Percentiles rank a stretch among this genome's conserved stretches.
phyloP scores from a whole-genome alignment of 306 rosid genomes.

The Cucumis sativus region Cucumber_9930_V3 NC_026660.2:28887501-28888000 shows the following conservation, averaged over 20 bases:
- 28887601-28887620: not conserved
- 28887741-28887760: conserved; percentile 33
- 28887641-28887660: conserved; percentile 22
- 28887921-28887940: conserved; percentile 18
- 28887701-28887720: conserved; percentile 10
- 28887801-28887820: conserved; percentile 20
- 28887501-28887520: conserved; percentile 14
- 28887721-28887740: conserved; percentile 12
- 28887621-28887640: conserved; percentile 14
- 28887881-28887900: conserved; percentile 22
- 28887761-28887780: conserved; percentile 18
- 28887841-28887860: conserved; percentile 19
- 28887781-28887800: conserved; percentile 21
- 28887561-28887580: conserved; percentile 17
- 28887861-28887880: conserved; percentile 8
- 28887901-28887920: conserved; percentile 18
- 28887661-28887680: conserved; percentile 19
- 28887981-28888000: conserved; percentile 15
- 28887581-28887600: conserved; percentile 12
- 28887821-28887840: conserved; percentile 22
- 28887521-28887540: conserved; percentile 19
- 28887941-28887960: conserved; percentile 29
- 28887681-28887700: conserved; percentile 18
- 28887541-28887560: conserved; percentile 21
- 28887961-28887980: conserved; percentile 22